Evolutionary conservation across 768 basidiomycete genomes (phyloP), one percentile per base, ranked within the genome.

Genomic region (Postia placenta): DNA sequence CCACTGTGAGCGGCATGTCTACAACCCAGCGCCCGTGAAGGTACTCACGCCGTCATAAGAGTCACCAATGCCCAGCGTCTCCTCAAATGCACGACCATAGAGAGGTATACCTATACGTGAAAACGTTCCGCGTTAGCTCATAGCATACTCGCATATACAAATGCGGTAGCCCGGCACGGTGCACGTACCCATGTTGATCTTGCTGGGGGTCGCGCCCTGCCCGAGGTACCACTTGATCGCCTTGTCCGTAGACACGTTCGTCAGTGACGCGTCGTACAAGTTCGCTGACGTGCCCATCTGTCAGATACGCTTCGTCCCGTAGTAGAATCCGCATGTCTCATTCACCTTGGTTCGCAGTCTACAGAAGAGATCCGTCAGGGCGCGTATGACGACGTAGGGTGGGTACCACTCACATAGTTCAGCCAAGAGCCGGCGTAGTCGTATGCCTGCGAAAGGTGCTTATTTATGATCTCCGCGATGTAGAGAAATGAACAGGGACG

Each of bases 371-470:
- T n/a, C n/a, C n/a, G n/a, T n/a, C n/a, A n/a, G n/a, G n/a, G n/a
- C n/a, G n/a, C n/a, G n/a, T n/a, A n/a, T n/a, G n/a, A n/a, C n/a
- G n/a, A n/a, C n/a, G n/a, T n/a, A n/a, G n/a, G n/a, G n/a, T n/a
- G n/a, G n/a, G n/a, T n/a, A 11, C 15, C n/a, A 38, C 42, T 47
- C 39, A 56, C 46, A 14, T 20, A 55, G 28, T 24, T 74, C 26
- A 84, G 64, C 88, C 88, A 92, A 1, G 85, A 81, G 1, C 87
- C 87, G 38, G 86, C 76, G 61, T 87, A 89, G 61, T 88, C 84
- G 53, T 85, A 85, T 14, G 80, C 80, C 83, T 84, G 53, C 9
- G 15, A 4, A 27, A 36, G 14, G 33, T 9, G 35, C n/a, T n/a
- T n/a, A n/a, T n/a, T n/a, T n/a, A n/a, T n/a, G 36, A 19, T 11